Conservation (phyloP, 148 eudicot genomes). For the Silene conica region DNA sequence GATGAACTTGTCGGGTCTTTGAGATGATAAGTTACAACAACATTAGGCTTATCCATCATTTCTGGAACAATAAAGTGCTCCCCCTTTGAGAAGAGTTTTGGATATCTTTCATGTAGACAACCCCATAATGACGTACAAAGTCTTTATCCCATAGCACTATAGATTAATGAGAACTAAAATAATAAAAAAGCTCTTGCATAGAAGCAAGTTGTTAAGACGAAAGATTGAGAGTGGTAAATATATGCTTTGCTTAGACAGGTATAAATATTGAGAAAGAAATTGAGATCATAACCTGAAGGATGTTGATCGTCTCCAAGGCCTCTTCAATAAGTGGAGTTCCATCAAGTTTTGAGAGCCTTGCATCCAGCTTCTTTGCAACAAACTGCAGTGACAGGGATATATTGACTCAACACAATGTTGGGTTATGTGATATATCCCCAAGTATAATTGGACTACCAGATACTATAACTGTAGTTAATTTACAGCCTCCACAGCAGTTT, state of each 20-base stretch:
- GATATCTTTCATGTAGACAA: slow-evolving; percentile 45
- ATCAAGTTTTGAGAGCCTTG: slow-evolving; percentile 79
- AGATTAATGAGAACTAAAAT: background rate
- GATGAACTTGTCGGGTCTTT: slow-evolving; percentile 28
- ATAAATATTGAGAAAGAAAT: background rate
- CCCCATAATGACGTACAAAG: slow-evolving; percentile 47
- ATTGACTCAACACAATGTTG: background rate
- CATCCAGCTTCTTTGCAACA: slow-evolving; percentile 96
- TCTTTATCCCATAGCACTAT: slow-evolving; percentile 6
- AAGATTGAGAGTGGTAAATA: background rate
- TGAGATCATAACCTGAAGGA: slow-evolving; percentile 80
- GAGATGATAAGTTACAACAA: slow-evolving; percentile 51
- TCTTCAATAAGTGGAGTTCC: slow-evolving; percentile 63
- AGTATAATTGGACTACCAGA: background rate
- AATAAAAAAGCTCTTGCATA: background rate
- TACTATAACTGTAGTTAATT: background rate
- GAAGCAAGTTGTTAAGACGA: background rate
- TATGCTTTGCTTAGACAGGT: background rate
- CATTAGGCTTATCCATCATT: slow-evolving; percentile 54
- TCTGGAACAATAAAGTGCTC: slow-evolving; percentile 41
- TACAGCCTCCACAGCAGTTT: background rate
- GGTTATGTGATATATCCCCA: background rate
- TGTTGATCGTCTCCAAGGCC: slow-evolving; percentile 99
- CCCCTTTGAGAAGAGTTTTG: slow-evolving; percentile 61
- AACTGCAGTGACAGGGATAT: slow-evolving; percentile 45